Base-by-base conservation (phyloP, 371 early-diverging fungal genomes). In the Rozella allomycis region DNA sequence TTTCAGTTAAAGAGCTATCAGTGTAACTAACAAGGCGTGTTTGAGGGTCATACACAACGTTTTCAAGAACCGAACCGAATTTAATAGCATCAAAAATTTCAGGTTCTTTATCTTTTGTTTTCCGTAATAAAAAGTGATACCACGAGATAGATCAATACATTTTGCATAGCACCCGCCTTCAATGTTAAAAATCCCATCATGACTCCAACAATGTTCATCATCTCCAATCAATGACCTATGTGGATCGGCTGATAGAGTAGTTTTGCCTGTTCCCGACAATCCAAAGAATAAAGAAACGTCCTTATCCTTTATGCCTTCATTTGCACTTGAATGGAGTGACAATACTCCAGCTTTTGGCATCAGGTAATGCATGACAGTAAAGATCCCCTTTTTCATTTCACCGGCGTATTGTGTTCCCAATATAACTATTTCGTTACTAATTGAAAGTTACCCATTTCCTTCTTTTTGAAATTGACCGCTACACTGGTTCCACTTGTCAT, bases 131-230 rank as follows among this genome's bases (percentile, higher is more conserved):
- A n/a, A n/a, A n/a, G n/a, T n/a, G n/a, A n/a, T n/a, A n/a, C n/a
- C n/a, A n/a, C 68, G 71, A 3, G 81, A 80, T 23, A 93, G 60
- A 43, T 82, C 85, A 43, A 93, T 82, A 52, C 78, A 73, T 58
- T 93, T 93, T 48, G 94, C 94, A 49, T 93, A 93, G 58, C 94
- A 93, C 17, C 94, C 94, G 39, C 94, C 94, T 62, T 93, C 94
- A 47, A 93, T 87, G 53, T 65, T 90, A 74, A 93, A 93, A 37
- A 87, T 59, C 42, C 91, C 91, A 30, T 74, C 60, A 41, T 88
- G 82, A 17, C 75, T 72, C 91, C 94, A 93, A 61, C 90, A 88
- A 59, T 93, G 94, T 58, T 93, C 94, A 52, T 93, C 94, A 55
- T 93, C 94, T 54, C 94, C 94, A 51, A 93, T 90, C 41, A 93